Percentiles rank a stretch among this genome's conserved stretches.
Evolutionary conservation across 257 asterid species (phyloP).

Genomic region (Lantana camara): DNA sequence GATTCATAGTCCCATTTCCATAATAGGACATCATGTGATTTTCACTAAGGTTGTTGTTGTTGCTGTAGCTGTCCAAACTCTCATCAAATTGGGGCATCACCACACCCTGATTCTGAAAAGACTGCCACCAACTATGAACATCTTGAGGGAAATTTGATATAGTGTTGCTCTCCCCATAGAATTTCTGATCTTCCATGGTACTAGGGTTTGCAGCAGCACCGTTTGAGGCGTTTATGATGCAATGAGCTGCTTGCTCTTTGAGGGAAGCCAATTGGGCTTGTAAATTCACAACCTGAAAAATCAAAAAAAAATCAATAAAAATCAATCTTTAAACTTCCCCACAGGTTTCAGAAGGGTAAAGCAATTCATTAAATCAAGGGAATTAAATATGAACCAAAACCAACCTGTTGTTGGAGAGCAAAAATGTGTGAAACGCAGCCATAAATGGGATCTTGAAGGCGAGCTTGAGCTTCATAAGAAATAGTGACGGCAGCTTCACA

Average conservation of each 20-base stretch:
- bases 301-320: slow-evolving; percentile 1
- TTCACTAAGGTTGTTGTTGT: neutral
- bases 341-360: no score
- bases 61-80: slow-evolving; percentile 12
- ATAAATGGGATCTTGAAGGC: slow-evolving; percentile 79
- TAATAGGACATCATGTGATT: neutral
- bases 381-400: no score
- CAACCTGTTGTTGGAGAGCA: slow-evolving; percentile 70
- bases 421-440: slow-evolving; percentile 78
- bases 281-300: slow-evolving; percentile 49
- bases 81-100: slow-evolving; percentile 40
- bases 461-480: slow-evolving; percentile 74
- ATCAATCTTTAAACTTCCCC: neutral
- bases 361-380: no score
- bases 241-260: slow-evolving; percentile 51
- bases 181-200: slow-evolving; percentile 28
- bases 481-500: slow-evolving; percentile 72
- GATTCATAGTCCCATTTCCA: slow-evolving; percentile 18
- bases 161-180: slow-evolving; percentile 20
- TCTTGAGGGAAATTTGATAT: slow-evolving; percentile 50
- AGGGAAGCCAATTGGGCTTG: slow-evolving; percentile 57
- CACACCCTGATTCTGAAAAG: slow-evolving; percentile 37
- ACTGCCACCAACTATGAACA: slow-evolving; percentile 57
- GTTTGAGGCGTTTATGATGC: slow-evolving; percentile 33
- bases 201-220: slow-evolving; percentile 49